Conservation (phyloP, 1,284 basidiomycete species). For the Austropuccinia psidii region DNA sequence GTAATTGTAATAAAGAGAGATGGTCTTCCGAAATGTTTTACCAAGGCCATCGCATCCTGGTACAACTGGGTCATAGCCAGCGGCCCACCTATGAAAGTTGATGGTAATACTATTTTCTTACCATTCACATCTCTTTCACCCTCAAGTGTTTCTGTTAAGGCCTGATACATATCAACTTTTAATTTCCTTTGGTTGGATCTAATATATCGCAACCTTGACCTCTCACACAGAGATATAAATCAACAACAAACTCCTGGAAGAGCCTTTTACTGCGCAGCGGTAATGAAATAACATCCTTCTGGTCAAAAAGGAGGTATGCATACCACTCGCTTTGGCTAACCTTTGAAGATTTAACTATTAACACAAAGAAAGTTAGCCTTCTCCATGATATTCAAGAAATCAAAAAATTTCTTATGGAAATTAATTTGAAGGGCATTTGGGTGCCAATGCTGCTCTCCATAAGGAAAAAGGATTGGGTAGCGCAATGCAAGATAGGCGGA, state of each 20-base stretch:
- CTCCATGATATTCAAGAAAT: neutral
- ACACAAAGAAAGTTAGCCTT: neutral
- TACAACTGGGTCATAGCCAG: slow-evolving; percentile 48
- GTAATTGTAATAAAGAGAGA: slow-evolving; percentile 51
- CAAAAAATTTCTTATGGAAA: neutral
- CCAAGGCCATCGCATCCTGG: slow-evolving; percentile 49
- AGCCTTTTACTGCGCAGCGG: neutral
- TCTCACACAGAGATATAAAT: slow-evolving; percentile 18
- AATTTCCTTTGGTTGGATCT: neutral
- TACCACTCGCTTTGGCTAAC: neutral
- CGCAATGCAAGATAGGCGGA: neutral
- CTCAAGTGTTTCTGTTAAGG: neutral
- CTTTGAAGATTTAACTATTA: neutral
- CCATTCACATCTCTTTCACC: slow-evolving; percentile 30
- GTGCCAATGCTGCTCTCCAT: slow-evolving; percentile 9
- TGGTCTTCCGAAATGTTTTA: slow-evolving; percentile 44
- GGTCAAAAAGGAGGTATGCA: neutral
- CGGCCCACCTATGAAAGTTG: slow-evolving; percentile 47
- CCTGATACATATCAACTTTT: neutral
- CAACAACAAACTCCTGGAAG: neutral
- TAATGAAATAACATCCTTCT: neutral
- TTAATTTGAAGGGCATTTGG: neutral
- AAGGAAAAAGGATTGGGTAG: slow-evolving; percentile 7
- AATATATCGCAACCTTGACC: neutral
- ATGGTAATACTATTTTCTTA: slow-evolving; percentile 45